These are phyloP conservation scores for Colletotrichum tanaceti DNA, from an alignment of 2,329 filamentous ascomycete species.

Conservation along the genomic window DNA sequence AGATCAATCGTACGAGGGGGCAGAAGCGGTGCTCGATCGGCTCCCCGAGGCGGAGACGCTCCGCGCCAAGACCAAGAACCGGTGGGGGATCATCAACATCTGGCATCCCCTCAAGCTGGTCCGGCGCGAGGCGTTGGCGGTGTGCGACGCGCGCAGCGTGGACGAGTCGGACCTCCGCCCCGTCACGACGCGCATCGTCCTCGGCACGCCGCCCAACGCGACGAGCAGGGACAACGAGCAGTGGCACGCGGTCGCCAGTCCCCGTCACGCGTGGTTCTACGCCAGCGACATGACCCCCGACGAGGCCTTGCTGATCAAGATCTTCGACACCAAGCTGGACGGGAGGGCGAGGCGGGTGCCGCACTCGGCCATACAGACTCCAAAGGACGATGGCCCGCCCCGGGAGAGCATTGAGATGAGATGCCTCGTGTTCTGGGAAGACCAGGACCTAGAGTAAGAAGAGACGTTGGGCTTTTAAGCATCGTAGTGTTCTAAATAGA, in stretches of 20 bases:
- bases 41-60: slow-evolving; percentile 9
- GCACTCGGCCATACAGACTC: slow-evolving; percentile 7
- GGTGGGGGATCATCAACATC: slow-evolving; percentile 44
- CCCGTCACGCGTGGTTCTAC: slow-evolving; percentile 2
- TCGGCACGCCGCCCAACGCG: background rate
- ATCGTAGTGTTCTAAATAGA: too few species aligned
- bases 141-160: slow-evolving; percentile 52
- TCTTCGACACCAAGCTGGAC: background rate
- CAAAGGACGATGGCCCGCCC: background rate
- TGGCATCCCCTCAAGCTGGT: slow-evolving; percentile 63
- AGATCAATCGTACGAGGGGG: background rate
- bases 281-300: slow-evolving; percentile 1
- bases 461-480: too few species aligned
- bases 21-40: background rate
- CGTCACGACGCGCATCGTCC: background rate
- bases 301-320: slow-evolving; percentile 3
- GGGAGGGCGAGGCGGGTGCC: background rate
- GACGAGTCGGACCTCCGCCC: slow-evolving; percentile 51
- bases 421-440: slow-evolving; percentile 11
- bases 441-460: background rate
- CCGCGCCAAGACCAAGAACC: slow-evolving; percentile 1
- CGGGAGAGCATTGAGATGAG: slow-evolving; percentile 11
- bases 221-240: slow-evolving; percentile 6
- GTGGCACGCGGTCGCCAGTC: background rate
- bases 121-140: slow-evolving; percentile 53